A percentile compares a stretch with the other conserved stretches of the same genome.
phyloP scores from a whole-genome alignment of 148 eudicot genomes.

The Euryodendron excelsum region DNA sequence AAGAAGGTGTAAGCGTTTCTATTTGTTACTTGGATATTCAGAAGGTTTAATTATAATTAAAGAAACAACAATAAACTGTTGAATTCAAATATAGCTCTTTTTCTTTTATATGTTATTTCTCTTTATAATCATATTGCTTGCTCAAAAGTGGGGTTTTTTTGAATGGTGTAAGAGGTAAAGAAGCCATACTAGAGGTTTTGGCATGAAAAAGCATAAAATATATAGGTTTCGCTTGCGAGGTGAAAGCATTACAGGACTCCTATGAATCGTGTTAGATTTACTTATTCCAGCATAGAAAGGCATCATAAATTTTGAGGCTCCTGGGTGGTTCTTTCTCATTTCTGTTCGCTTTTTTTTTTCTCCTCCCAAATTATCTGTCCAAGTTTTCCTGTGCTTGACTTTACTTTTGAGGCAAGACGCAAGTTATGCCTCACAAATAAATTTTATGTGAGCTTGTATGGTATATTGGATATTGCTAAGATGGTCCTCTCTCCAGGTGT shows the following conservation, averaged over 20 bases:
- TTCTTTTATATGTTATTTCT: too few relatives aligned
- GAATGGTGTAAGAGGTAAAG: neutral
- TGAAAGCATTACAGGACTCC: neutral
- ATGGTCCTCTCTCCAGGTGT: conserved; percentile 37
- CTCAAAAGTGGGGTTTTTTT: neutral
- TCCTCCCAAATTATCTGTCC: neutral
- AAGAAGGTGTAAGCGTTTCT: neutral
- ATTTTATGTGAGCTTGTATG: neutral
- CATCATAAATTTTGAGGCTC: neutral
- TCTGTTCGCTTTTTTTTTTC: neutral
- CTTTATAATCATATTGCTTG: neutral
- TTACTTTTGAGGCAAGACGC: neutral
- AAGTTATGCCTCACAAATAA: neutral
- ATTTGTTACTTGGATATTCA: neutral
- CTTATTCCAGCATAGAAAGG: neutral
- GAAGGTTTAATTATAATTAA: neutral
- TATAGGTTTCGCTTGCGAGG: neutral
- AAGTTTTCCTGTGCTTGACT: neutral
- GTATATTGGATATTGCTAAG: neutral
- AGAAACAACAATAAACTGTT: neutral
- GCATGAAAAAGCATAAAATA: too few relatives aligned
- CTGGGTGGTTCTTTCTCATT: too few relatives aligned
- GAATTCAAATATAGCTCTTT: neutral
- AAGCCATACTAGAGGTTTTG: neutral
- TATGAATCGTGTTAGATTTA: neutral